Base-by-base conservation (phyloP, 257 asterid species). In the Jaltomata sinuosa region DNA sequence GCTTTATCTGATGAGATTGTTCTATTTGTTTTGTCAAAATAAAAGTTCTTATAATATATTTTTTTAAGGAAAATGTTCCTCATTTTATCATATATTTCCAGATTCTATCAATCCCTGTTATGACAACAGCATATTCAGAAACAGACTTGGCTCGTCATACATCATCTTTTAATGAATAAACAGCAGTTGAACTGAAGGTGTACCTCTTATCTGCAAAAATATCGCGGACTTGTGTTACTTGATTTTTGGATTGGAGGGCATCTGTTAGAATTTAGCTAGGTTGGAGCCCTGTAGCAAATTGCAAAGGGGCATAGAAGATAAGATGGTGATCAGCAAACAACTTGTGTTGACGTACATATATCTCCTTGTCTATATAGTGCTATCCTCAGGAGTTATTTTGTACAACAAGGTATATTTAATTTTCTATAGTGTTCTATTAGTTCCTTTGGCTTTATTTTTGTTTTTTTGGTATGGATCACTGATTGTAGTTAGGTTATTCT, bases 301-400 rank as follows among this genome's bases (percentile, higher is more conserved):
- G 15, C 82, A 49, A 77, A 77, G 82, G 49, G 45, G 40, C 72
- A 77, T 32, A 77, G 29, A 49, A 77, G 61, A 49, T 49, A 77
- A 77, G 29, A 94, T 86, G 85, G 89, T 90, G 95, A 88, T 96
- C 92, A 92, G 88, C 96, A 96, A 88, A 83, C 97, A 93, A 79
- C 98, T 93, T 90, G 85, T 93, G 53, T 88, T 94, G 91, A 96
- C 99, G 57, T 94, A 96, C 90, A 87, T 93, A 77, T 96, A 93
- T 90, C 95, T 96, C 80, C 86, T 93, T 65, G 92, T 91, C 59
- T 96, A 96, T 79, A 90, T 96, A 87, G 19, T 91, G 85, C 93
- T 96, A 76, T 96, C 98, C 31, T 94, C 99, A 0, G 99, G 97
- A 84, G 98, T 96, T 86, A 96, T 96, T 86, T 91, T 96, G 78